Conservation (phyloP, 805 yeast species). For the Lipomyces kockii region DNA sequence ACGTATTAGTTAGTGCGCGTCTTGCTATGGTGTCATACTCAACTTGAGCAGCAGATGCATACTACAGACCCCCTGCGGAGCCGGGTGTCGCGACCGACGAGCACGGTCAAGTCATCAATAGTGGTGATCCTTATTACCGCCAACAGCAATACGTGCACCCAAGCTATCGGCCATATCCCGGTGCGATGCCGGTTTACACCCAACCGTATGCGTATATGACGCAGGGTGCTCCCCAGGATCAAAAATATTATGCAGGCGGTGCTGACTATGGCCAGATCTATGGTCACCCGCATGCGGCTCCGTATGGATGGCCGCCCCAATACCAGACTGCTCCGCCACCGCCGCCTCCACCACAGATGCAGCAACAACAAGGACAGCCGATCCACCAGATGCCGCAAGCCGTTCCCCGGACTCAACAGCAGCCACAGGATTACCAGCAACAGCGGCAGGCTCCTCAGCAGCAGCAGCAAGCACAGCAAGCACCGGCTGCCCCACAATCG, state of each 20-base stretch:
- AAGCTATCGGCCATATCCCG: slow-evolving; percentile 32
- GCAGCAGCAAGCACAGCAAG: slow-evolving; percentile 20
- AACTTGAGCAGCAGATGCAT: slow-evolving; percentile 8
- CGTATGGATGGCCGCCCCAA: slow-evolving; percentile 27
- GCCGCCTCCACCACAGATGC: slow-evolving; percentile 1
- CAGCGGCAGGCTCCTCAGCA: slow-evolving; percentile 19
- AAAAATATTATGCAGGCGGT: slow-evolving; percentile 22
- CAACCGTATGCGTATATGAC: slow-evolving; percentile 21
- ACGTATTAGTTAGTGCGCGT: background rate
- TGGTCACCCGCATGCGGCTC: slow-evolving; percentile 21
- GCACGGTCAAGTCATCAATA: slow-evolving; percentile 16
- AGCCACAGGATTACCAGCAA: slow-evolving; percentile 15
- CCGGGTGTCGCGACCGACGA: slow-evolving; percentile 15
- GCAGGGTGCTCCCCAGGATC: slow-evolving; percentile 15
- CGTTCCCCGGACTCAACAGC: slow-evolving; percentile 33
- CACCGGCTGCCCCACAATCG: slow-evolving; percentile 19
- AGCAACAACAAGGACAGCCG: slow-evolving; percentile 7
- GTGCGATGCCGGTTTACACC: slow-evolving; percentile 29
- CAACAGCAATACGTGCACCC: slow-evolving; percentile 28
- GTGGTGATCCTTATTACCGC: slow-evolving; percentile 24
- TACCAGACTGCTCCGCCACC: slow-evolving; percentile 12
- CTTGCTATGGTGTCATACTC: background rate
- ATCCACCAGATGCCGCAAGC: slow-evolving; percentile 17
- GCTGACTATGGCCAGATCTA: slow-evolving; percentile 13
- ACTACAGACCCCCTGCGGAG: slow-evolving; percentile 15